A percentile compares a stretch with the other conserved stretches of the same genome.
phyloP scores from a whole-genome alignment of 768 basidiomycete genomes.

The Mycena galopus region DNA sequence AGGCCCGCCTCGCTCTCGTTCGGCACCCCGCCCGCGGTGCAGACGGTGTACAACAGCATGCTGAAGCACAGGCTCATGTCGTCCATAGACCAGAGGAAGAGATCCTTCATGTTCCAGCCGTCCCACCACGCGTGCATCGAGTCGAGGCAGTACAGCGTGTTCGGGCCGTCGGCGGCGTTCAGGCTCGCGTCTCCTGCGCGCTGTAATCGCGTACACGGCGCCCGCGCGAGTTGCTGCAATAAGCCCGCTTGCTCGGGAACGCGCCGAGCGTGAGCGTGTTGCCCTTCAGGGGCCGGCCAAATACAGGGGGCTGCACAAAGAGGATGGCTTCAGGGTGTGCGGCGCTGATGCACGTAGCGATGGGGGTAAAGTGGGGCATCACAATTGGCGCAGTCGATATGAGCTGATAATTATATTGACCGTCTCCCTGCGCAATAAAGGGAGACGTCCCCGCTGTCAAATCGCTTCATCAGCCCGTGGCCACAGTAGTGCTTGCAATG shows the following conservation, averaged over 20 bases:
- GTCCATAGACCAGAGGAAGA: conserved; percentile 88
- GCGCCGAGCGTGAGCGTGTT: conserved; percentile 76
- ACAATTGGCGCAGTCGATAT: too few relatives aligned
- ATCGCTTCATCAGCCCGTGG: conserved; percentile 96
- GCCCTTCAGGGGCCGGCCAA: conserved; percentile 82
- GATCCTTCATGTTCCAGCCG: conserved; percentile 96
- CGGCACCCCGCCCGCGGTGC: conserved; percentile 5
- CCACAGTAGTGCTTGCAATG: conserved; percentile 99
- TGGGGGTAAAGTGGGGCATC: conserved; percentile 76
- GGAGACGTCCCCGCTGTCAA: conserved; percentile 89
- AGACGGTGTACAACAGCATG: conserved; percentile 35
- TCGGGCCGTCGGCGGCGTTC: conserved; percentile 82
- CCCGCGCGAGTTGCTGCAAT: conserved; percentile 75
- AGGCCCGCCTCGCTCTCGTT: conserved; percentile 32
- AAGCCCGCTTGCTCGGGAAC: conserved; percentile 88
- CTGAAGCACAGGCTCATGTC: too few relatives aligned
- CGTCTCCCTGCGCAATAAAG: too few relatives aligned
- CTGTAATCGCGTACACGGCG: conserved; percentile 74
- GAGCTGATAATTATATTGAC: too few relatives aligned
- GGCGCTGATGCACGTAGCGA: conserved; percentile 67
- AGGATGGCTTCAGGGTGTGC: conserved; percentile 86
- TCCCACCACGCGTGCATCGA: conserved; percentile 92
- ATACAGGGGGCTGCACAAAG: conserved; percentile 95
- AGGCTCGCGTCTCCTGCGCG: conserved; percentile 82
- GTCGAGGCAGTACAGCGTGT: conserved; percentile 84